phyloP scores from a whole-genome alignment of 805 yeast species.

The Wickerhamiella kurtzmanii region DNA sequence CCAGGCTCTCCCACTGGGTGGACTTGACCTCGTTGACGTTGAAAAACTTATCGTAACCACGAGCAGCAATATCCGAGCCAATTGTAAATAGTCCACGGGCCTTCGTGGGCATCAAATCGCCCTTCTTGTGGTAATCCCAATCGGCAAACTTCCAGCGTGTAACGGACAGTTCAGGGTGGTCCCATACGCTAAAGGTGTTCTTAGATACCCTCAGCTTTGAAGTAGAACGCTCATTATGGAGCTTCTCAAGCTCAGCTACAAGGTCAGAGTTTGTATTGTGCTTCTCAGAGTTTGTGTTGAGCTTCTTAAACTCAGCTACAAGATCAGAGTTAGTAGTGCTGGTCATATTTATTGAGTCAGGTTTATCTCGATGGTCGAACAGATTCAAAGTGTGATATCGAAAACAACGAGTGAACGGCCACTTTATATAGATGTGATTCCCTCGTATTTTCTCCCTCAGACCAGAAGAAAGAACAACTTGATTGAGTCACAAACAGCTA shows the following conservation, averaged over 20 bases:
- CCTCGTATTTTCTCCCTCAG: too few species aligned
- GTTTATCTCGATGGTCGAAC: too few species aligned
- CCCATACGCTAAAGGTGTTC: constrained; percentile 19
- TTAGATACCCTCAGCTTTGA: constrained; percentile 14
- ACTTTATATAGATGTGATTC: too few species aligned
- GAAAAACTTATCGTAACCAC: constrained; percentile 95
- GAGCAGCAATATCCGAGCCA: constrained; percentile 39
- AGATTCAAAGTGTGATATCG: too few species aligned
- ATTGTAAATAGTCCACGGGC: constrained; percentile 76
- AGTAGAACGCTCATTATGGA: not conserved
- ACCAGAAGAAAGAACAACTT: too few species aligned
- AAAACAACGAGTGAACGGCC: too few species aligned
- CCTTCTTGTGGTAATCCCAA: constrained; percentile 60
- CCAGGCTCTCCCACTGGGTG: constrained; percentile 40
- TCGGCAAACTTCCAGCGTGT: constrained; percentile 74
- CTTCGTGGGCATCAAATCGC: constrained; percentile 45
- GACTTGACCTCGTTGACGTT: constrained; percentile 51
- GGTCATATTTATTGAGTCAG: too few species aligned
- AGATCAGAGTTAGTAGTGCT: not conserved
- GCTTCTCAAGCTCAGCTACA: not conserved
- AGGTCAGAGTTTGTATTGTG: not conserved
- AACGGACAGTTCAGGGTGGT: constrained; percentile 17
- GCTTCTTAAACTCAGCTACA: not conserved
- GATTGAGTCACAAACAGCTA: too few species aligned
- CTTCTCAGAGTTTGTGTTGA: not conserved